Conservation (phyloP, 75 land plant genomes). For the Pinus taeda region DNA sequence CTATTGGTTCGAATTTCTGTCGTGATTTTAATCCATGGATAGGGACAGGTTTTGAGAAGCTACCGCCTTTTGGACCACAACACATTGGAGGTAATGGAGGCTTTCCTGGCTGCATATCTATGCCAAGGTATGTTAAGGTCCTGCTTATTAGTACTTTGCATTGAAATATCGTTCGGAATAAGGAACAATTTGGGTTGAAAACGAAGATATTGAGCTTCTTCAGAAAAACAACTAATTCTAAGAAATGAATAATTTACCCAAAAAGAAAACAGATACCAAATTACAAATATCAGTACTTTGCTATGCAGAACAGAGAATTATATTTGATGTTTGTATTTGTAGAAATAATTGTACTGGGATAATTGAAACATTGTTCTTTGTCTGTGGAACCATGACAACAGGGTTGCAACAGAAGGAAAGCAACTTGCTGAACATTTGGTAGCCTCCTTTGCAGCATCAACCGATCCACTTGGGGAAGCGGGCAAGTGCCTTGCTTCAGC, state of each 20-base stretch:
- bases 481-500: constrained; percentile 35
- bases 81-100: constrained; percentile 24
- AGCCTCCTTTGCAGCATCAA: constrained; percentile 37
- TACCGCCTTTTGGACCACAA: constrained; percentile 16
- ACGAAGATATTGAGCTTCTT: too few relatives aligned
- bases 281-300: too few relatives aligned
- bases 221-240: too few relatives aligned
- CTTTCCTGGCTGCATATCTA: constrained; percentile 24
- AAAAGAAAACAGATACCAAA: too few relatives aligned
- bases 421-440: constrained; percentile 33
- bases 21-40: constrained; percentile 28
- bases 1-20: constrained; percentile 10
- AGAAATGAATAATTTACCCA: too few relatives aligned
- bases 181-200: too few relatives aligned
- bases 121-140: constrained; percentile 15
- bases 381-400: neutral
- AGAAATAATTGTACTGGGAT: too few relatives aligned
- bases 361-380: too few relatives aligned
- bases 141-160: neutral
- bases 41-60: constrained; percentile 20
- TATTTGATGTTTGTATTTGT: too few relatives aligned
- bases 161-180: neutral
- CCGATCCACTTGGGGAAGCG: constrained; percentile 31
- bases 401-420: constrained; percentile 38
- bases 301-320: too few relatives aligned